Evolutionary conservation across 176 grass and related monocot species (phyloP), one percentile per base, ranked within the genome.

Genomic region (Otatea glauca): DNA sequence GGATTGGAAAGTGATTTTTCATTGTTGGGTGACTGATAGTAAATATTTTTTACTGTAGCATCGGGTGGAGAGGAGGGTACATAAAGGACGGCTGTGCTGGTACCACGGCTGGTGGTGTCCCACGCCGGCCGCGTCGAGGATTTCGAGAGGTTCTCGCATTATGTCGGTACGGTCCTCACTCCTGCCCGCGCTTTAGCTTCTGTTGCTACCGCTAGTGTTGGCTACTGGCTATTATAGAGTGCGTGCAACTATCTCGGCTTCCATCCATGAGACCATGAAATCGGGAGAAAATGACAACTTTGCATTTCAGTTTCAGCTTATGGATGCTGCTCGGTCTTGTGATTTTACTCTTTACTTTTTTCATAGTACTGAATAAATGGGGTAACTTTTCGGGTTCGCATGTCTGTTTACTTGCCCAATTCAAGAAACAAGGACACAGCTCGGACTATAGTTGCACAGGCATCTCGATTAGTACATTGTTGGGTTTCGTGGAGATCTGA

Each of bases 81-180:
- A 94, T 94, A 89, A 89, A 59, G 85, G 89, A 85, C 43, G 65
- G 39, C 51, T 21, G 49, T 45, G 68, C 32, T 68, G 78, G 78
- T 89, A 86, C 96, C 96, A 23, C 73, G 75, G 41, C 88, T 98
- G 72, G 29, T 76, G 14, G 75, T 92, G 27, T 65, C 89, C 9
- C 74, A 90, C 34, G 79, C 91, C 55, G 82, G 96, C 50, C 87
- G 87, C 47, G 55, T 91, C 85, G 81, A 91, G 69, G 85, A 98
- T 77, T 85, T 98, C 21, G 96, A 98, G 79, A 79, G 76, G 25
- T 98, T 95, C 85, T 89, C 93, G 39, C 91, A 86, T 80, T 98
- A 95, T 68, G 93, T 95, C 76, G 93, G 96, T 98, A 98, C 69
- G 61, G 11, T 6, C 6, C 16, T 51, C 20, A 0, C 59, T 47